These are phyloP conservation scores for Omphalotus olearius DNA, from an alignment of 1,284 basidiomycete genomes.

Conservation along the genomic window DNA sequence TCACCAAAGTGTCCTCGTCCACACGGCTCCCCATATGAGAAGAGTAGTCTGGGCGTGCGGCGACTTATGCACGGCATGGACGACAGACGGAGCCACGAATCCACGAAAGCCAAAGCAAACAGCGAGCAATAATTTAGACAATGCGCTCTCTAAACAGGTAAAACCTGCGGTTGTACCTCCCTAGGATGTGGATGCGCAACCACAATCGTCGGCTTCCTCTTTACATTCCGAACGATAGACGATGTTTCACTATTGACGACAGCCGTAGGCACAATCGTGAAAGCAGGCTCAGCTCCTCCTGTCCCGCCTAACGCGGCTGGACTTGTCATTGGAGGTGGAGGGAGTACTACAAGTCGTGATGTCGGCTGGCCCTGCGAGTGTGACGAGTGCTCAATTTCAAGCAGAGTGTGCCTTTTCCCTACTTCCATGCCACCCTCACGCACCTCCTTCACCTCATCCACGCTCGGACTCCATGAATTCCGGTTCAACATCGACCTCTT, in stretches of 20 bases:
- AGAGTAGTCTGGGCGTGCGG: too few relatives aligned
- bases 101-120: too few relatives aligned
- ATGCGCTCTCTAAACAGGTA: too few relatives aligned
- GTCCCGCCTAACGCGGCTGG: background rate
- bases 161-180: background rate
- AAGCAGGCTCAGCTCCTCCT: background rate
- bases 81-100: too few relatives aligned
- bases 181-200: background rate
- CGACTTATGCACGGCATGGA: too few relatives aligned
- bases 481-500: constrained; percentile 14
- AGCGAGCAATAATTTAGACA: too few relatives aligned
- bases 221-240: background rate
- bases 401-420: background rate
- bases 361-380: background rate
- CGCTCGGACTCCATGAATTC: constrained; percentile 12
- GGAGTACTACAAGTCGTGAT: background rate
- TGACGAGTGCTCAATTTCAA: background rate
- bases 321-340: constrained; percentile 5
- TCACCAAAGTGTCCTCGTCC: too few relatives aligned
- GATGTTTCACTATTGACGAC: background rate
- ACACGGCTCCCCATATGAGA: too few relatives aligned
- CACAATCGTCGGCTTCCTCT: background rate
- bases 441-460: background rate
- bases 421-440: background rate
- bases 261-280: background rate